Evolutionary conservation across 176 grass and related monocot genomes (phyloP).

Genomic region (Zea luxurians): DNA sequence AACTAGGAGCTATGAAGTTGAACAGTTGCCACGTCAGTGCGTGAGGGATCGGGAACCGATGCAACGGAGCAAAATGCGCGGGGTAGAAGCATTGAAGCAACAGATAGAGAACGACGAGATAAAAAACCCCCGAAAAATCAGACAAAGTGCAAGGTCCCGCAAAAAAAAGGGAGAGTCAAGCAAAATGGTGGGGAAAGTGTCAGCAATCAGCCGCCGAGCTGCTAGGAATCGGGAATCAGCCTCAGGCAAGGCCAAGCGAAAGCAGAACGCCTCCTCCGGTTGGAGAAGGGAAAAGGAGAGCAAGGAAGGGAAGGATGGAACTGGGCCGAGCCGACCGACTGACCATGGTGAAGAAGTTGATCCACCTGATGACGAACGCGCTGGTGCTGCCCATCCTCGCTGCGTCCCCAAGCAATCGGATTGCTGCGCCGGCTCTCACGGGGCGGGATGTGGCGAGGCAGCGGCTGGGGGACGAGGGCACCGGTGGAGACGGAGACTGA

Average conservation of each 20-base stretch:
- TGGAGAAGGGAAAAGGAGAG: neutral
- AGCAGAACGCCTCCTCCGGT: no score
- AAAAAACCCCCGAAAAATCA: no score
- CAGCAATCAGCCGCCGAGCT: neutral
- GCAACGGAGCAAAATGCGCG: no score
- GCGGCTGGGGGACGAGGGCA: neutral
- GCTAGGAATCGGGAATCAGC: neutral
- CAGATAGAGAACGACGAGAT: no score
- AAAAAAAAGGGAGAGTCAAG: neutral
- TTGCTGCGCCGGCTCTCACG: neutral
- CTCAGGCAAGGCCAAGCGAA: neutral
- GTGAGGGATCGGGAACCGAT: neutral
- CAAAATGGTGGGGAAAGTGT: neutral
- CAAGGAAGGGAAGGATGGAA: neutral
- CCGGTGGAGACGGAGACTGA: neutral
- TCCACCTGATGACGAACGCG: constrained; percentile 93
- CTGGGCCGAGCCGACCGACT: neutral
- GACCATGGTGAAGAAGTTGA: constrained; percentile 98
- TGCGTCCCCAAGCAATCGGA: neutral
- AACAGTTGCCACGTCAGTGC: neutral
- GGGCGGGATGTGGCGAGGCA: constrained; percentile 30
- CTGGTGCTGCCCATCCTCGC: constrained; percentile 62
- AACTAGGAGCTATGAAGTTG: neutral
- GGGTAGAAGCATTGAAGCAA: no score
- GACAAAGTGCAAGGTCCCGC: neutral